These are phyloP conservation scores for Novakomyces olei DNA, from an alignment of 805 yeast species.

Conservation along the genomic window DNA sequence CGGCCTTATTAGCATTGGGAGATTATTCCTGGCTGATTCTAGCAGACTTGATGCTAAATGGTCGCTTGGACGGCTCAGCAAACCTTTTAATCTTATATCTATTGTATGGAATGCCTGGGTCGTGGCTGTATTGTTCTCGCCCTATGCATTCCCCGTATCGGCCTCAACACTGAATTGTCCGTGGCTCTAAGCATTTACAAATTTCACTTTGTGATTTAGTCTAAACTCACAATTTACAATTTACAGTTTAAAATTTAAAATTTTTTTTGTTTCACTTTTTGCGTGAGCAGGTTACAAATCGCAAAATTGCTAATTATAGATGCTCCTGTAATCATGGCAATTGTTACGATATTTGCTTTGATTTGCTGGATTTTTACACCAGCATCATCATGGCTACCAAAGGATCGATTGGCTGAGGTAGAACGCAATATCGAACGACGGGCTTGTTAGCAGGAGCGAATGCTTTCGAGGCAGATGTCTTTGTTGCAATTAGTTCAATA, in stretches of 20 bases:
- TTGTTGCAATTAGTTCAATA: too few relatives aligned
- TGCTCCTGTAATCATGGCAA: conserved; percentile 9
- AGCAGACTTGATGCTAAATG: conserved; percentile 6
- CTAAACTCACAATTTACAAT: too few relatives aligned
- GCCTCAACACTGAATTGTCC: conserved; percentile 8
- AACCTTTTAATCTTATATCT: conserved; percentile 8
- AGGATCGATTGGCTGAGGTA: too few relatives aligned
- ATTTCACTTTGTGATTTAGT: too few relatives aligned
- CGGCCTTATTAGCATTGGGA: conserved; percentile 10
- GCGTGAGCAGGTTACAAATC: too few relatives aligned
- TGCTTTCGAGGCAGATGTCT: too few relatives aligned
- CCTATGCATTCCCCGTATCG: conserved; percentile 10
- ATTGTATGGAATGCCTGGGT: conserved; percentile 10
- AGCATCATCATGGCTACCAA: conserved; percentile 8
- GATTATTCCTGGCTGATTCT: conserved; percentile 6
- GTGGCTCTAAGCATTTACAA: too few relatives aligned
- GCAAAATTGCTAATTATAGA: too few relatives aligned
- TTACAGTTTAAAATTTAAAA: too few relatives aligned
- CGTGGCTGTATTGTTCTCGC: conserved; percentile 9
- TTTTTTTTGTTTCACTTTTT: too few relatives aligned
- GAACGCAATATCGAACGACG: too few relatives aligned
- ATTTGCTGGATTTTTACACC: conserved; percentile 7
- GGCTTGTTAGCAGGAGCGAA: too few relatives aligned
- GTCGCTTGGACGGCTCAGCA: conserved; percentile 8
- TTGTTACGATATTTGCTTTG: conserved; percentile 9